phyloP scores from a whole-genome alignment of 2,329 filamentous ascomycete genomes.

The Trichoderma semiorbis region DNA sequence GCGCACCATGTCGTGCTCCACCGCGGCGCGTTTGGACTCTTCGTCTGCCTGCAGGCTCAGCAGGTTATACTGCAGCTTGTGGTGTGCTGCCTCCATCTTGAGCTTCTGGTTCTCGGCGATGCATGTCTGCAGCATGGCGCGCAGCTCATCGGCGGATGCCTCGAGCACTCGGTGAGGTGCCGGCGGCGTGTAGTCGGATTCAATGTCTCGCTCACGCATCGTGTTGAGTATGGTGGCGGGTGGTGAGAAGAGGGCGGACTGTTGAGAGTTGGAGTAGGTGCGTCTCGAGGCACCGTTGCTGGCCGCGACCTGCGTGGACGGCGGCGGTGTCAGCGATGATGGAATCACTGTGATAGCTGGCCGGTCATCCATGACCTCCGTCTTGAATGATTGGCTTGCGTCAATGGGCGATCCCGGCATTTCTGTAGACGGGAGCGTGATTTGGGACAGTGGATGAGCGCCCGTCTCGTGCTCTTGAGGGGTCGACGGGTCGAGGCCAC shows the following conservation, averaged over 20 bases:
- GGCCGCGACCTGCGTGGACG: conserved; percentile 49
- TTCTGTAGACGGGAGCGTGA: conserved; percentile 57
- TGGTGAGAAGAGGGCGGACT: conserved; percentile 50
- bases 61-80: conserved; percentile 85
- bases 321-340: conserved; percentile 56
- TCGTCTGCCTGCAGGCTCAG: conserved; percentile 80
- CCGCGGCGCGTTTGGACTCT: conserved; percentile 78
- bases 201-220: conserved; percentile 29
- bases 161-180: conserved; percentile 48
- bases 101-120: conserved; percentile 56
- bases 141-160: conserved; percentile 54
- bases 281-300: conserved; percentile 27
- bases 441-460: conserved; percentile 42
- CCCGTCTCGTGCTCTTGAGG: conserved; percentile 32
- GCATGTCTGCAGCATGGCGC: conserved; percentile 52
- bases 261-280: conserved; percentile 42
- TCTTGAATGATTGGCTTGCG: conserved; percentile 46
- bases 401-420: conserved; percentile 52
- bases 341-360: conserved; percentile 47
- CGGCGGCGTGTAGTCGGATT: conserved; percentile 46
- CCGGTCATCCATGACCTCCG: conserved; percentile 48
- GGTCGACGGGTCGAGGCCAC: conserved; percentile 33
- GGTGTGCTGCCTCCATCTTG: conserved; percentile 82
- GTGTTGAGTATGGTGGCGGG: conserved; percentile 46
- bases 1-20: conserved; percentile 89